A percentile compares a stretch with the other conserved stretches of the same genome.
phyloP scores from a whole-genome alignment of 1,139 yeast genomes.

The Scheffersomyces titani region DNA sequence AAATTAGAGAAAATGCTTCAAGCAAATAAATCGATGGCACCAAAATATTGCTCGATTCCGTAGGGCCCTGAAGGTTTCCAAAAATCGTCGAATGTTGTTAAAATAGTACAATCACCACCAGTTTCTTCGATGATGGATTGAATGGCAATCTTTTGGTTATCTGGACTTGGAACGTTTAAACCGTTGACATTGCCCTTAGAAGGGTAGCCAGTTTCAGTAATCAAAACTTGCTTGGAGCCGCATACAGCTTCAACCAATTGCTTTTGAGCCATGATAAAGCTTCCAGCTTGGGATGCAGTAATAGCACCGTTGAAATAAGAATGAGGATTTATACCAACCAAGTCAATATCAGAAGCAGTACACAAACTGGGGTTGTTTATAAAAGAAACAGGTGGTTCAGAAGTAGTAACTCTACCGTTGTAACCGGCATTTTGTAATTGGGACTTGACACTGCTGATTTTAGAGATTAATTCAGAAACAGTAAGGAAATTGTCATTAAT shows the following conservation, averaged over 20 bases:
- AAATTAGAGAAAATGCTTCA: constrained; percentile 2
- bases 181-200: constrained; percentile 73
- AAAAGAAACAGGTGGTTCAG: constrained; percentile 85
- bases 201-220: constrained; percentile 92
- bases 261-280: constrained; percentile 67
- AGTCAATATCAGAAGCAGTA: constrained; percentile 50
- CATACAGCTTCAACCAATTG: constrained; percentile 53
- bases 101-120: constrained; percentile 63
- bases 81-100: constrained; percentile 75
- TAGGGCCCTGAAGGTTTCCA: constrained; percentile 90
- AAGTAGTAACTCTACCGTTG: constrained; percentile 73
- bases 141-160: constrained; percentile 72
- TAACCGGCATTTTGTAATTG: constrained; percentile 68
- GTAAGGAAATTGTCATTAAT: constrained; percentile 60
- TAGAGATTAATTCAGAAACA: constrained; percentile 57
- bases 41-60: constrained; percentile 85
- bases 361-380: constrained; percentile 67
- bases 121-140: constrained; percentile 51
- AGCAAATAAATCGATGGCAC: constrained; percentile 52
- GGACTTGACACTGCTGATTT: constrained; percentile 63
- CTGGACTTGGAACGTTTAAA: constrained; percentile 65
- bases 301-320: constrained; percentile 72
- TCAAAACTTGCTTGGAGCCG: constrained; percentile 48
- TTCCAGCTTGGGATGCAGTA: constrained; percentile 68
- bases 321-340: constrained; percentile 85